Evolutionary conservation across 2,329 filamentous ascomycete genomes (phyloP), one percentile per base, ranked within the genome.

Genomic region (Diplodia corticola): DNA sequence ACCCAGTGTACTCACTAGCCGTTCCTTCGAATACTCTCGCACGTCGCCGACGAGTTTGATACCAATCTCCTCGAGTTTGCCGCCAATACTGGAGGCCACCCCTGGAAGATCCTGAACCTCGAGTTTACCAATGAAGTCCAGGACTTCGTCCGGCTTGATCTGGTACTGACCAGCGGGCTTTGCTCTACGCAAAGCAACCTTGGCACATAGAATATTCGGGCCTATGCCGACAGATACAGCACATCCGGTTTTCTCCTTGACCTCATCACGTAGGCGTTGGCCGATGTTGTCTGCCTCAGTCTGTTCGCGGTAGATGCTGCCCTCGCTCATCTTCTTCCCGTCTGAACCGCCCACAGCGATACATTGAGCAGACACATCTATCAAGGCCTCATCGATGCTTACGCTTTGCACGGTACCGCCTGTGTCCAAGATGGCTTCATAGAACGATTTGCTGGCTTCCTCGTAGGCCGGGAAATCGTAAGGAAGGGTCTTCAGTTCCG

Each of bases 401-500:
- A 99, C 94, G 73, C 95, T 98, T 75, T 99, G 95, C 0, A 98
- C 92, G 20, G 92, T 79, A 1, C 93, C 94, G 20, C 90, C 92
- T 9, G 93, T 83, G 5, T 87, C 85, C 37, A 98, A 79, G 12
- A 99, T 91, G 1, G 89, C 88, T 68, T 92, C 88, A 72, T 99
- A 99, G 71, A 99, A 99, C 2, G 87, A 84, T 65, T 87, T 85
- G 73, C 95, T 99, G 1, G 93, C 92, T 67, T 93, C 90, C 80
- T 99, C 95, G 71, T 99, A 99, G 0, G 89, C 94, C 1, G 91
- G 89, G 74, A 98, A 99, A 73, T 99, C 93, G 72, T 99, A 99
- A 0, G 93, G 91, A n/a, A 99, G 76, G 1, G 98, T 89, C 71
- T 96, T 93, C 20, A 99, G 82, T 24, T 92, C 87, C 0, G 94